Conservation (phyloP, 495 filamentous ascomycete genomes). For the Podospora pseudocomata region DNA sequence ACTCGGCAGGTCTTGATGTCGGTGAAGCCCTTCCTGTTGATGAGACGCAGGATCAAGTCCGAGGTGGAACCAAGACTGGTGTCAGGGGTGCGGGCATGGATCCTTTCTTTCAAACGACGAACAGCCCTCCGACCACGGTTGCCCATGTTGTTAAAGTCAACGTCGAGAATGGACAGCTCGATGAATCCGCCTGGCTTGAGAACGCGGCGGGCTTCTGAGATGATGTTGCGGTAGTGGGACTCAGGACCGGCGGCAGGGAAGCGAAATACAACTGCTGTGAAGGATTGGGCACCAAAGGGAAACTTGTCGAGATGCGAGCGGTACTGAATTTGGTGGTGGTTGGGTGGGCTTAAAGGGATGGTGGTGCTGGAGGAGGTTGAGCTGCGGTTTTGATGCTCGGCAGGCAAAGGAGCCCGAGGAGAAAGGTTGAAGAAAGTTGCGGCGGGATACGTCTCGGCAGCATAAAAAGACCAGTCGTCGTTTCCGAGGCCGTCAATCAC, state of each 20-base stretch:
- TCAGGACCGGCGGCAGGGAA: slow-evolving; percentile 79
- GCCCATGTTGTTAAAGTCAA: slow-evolving; percentile 86
- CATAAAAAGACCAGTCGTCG: slow-evolving; percentile 98
- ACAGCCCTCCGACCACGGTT: slow-evolving; percentile 70
- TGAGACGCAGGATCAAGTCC: slow-evolving; percentile 70
- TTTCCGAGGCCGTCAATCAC: slow-evolving; percentile 83
- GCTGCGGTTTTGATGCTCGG: slow-evolving; percentile 28
- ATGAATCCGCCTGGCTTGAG: slow-evolving; percentile 86
- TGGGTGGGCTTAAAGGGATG: slow-evolving; percentile 63
- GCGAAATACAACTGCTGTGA: slow-evolving; percentile 79
- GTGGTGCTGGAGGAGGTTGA: slow-evolving; percentile 19
- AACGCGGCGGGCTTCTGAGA: slow-evolving; percentile 87
- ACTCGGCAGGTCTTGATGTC: slow-evolving; percentile 85
- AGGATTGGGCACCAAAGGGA: slow-evolving; percentile 83
- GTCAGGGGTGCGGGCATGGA: slow-evolving; percentile 55
- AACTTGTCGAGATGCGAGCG: slow-evolving; percentile 63
- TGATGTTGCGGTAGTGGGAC: slow-evolving; percentile 67
- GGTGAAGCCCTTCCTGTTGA: slow-evolving; percentile 76
- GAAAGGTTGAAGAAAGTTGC: slow-evolving; percentile 84
- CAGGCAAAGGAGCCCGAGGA: slow-evolving; percentile 43
- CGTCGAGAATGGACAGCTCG: slow-evolving; percentile 78
- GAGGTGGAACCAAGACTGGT: slow-evolving; percentile 69
- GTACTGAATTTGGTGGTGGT: slow-evolving; percentile 82
- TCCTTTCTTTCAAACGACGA: slow-evolving; percentile 69
- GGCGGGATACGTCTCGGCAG: slow-evolving; percentile 82